Evolutionary conservation across 1,139 yeast genomes (phyloP).

Genomic region (Saccharomyces hybrid): DNA sequence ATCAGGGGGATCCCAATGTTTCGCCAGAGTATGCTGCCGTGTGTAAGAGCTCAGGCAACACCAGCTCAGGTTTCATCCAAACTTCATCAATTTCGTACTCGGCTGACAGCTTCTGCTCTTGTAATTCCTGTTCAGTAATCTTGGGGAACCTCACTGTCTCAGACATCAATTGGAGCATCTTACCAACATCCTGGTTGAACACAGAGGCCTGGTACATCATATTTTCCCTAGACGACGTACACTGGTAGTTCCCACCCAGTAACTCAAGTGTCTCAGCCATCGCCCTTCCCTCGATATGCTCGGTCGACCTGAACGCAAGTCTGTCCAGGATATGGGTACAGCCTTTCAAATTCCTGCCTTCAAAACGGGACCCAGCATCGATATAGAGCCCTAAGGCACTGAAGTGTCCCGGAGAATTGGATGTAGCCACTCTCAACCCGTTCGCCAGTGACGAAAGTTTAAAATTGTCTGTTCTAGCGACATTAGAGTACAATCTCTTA

Average conservation of each 20-base stretch:
- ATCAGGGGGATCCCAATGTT: constrained; percentile 75
- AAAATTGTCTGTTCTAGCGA: constrained; percentile 13
- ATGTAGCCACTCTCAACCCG: constrained; percentile 79
- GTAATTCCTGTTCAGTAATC: constrained; percentile 61
- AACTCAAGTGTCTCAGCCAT: constrained; percentile 72
- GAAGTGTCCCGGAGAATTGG: constrained; percentile 83
- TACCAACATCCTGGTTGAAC: constrained; percentile 76
- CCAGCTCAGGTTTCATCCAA: constrained; percentile 75
- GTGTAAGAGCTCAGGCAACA: constrained; percentile 82
- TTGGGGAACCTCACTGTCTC: constrained; percentile 72
- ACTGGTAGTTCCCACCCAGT: constrained; percentile 90
- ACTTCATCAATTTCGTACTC: constrained; percentile 78
- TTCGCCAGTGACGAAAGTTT: constrained; percentile 52
- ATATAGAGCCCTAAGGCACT: constrained; percentile 85
- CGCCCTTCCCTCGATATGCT: constrained; percentile 50
- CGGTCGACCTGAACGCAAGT: constrained; percentile 78
- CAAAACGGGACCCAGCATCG: constrained; percentile 86
- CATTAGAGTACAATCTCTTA: constrained; percentile 13
- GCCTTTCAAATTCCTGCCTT: constrained; percentile 50
- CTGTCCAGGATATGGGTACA: constrained; percentile 79
- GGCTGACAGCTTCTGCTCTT: constrained; percentile 67
- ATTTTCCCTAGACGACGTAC: constrained; percentile 87
- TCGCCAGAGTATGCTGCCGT: constrained; percentile 65
- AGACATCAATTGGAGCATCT: constrained; percentile 71
- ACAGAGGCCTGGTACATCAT: constrained; percentile 92